phyloP scores from a whole-genome alignment of 169 alveolate species.

The Cryptosporidium ubiquitum region DNA sequence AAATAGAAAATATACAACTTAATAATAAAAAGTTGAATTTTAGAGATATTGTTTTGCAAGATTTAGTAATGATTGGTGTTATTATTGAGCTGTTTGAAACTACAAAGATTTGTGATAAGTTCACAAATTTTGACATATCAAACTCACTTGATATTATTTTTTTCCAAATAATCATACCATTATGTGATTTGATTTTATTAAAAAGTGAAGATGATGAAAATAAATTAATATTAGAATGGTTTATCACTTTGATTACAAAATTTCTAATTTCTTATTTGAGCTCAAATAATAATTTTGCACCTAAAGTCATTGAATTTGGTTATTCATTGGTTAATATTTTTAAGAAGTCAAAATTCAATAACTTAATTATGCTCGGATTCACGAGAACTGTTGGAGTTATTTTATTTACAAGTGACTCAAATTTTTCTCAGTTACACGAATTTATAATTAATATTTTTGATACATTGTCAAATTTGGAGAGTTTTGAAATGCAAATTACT shows the following conservation, averaged over 20 bases:
- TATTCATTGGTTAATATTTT: background rate
- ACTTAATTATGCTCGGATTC: slow-evolving; percentile 22
- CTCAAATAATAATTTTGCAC: slow-evolving; percentile 25
- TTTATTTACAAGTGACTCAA: slow-evolving; percentile 28
- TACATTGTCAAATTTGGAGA: background rate
- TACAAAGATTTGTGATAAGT: background rate
- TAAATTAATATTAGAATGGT: slow-evolving; percentile 34
- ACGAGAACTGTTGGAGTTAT: slow-evolving; percentile 32
- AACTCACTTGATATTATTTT: slow-evolving; percentile 11
- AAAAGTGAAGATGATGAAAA: background rate
- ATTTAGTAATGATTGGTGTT: slow-evolving; percentile 21
- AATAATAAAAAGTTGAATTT: background rate
- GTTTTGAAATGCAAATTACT: slow-evolving; percentile 21
- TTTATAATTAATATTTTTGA: slow-evolving; percentile 19
- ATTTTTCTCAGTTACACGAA: background rate
- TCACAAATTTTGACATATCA: slow-evolving; percentile 46
- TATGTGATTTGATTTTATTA: background rate
- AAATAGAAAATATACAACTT: background rate
- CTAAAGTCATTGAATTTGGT: slow-evolving; percentile 43
- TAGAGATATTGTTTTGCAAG: background rate
- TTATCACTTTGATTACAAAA: slow-evolving; percentile 2
- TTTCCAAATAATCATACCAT: slow-evolving; percentile 36
- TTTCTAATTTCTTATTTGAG: slow-evolving; percentile 21
- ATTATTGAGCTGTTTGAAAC: slow-evolving; percentile 19
- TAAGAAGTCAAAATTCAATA: background rate